Conservation (phyloP, 1,284 basidiomycete genomes). For the Sphagnurus paluster region DNA sequence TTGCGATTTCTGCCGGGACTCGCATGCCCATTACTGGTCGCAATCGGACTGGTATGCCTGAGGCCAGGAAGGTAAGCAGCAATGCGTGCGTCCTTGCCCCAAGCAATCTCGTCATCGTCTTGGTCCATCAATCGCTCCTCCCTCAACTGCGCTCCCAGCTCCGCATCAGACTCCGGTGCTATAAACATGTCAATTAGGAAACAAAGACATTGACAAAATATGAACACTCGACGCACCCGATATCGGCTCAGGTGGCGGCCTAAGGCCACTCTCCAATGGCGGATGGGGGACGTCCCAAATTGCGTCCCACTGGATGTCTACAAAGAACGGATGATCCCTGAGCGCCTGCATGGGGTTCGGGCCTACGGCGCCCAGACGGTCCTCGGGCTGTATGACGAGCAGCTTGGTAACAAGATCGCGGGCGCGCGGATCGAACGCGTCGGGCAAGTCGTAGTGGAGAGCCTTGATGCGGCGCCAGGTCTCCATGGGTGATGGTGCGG, state of each 20-base stretch:
- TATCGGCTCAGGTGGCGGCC: slow-evolving; percentile 5
- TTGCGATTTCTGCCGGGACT: background rate
- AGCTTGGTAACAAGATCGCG: slow-evolving; percentile 67
- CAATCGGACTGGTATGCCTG: slow-evolving; percentile 5
- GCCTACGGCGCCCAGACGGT: slow-evolving; percentile 68
- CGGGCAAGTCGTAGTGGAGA: slow-evolving; percentile 73
- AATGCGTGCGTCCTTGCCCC: slow-evolving; percentile 14
- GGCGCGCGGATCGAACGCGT: slow-evolving; percentile 68
- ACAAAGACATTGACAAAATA: background rate
- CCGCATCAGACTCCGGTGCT: slow-evolving; percentile 9
- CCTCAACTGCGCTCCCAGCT: slow-evolving; percentile 17
- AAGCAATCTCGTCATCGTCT: slow-evolving; percentile 16
- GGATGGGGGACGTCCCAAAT: slow-evolving; percentile 76
- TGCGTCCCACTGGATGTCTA: slow-evolving; percentile 63
- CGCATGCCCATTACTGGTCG: background rate
- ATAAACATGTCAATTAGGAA: background rate
- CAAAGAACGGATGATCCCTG: slow-evolving; percentile 78
- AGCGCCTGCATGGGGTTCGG: slow-evolving; percentile 57
- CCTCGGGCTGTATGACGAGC: slow-evolving; percentile 69
- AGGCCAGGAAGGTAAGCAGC: slow-evolving; percentile 17
- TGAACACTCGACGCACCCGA: background rate
- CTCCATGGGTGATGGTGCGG: slow-evolving; percentile 82
- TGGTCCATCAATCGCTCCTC: slow-evolving; percentile 14
- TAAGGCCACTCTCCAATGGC: slow-evolving; percentile 37
- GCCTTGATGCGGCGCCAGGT: slow-evolving; percentile 81